Conservation (phyloP, 2,329 filamentous ascomycete genomes). For the Grosmannia huntii region DNA sequence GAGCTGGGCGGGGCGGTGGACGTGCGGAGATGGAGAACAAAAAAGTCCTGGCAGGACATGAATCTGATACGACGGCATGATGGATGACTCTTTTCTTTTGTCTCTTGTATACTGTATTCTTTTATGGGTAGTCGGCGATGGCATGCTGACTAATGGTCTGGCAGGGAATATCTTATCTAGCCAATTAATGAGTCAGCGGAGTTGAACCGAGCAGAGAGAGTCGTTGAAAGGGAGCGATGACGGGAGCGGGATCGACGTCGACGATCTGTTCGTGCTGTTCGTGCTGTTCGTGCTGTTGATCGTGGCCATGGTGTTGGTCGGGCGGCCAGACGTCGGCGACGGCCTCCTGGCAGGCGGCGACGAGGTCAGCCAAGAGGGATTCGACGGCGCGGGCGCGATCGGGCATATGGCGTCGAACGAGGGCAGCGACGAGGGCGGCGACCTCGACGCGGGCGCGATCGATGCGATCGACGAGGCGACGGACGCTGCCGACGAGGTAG, state of each 20-base stretch:
- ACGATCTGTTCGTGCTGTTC: neutral
- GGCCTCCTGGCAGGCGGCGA: slow-evolving; percentile 53
- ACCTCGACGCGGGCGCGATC: slow-evolving; percentile 62
- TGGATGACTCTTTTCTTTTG: neutral
- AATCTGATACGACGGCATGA: neutral
- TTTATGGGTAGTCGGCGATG: no score
- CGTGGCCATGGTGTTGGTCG: slow-evolving; percentile 5
- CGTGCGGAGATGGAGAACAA: neutral
- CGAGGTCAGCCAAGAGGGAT: slow-evolving; percentile 58
- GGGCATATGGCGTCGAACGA: slow-evolving; percentile 72
- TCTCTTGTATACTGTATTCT: neutral
- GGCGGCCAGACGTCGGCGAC: slow-evolving; percentile 53
- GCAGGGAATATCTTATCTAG: no score
- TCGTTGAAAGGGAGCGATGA: slow-evolving; percentile 35
- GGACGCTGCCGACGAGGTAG: slow-evolving; percentile 82
- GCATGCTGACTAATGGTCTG: no score
- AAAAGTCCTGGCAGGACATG: neutral
- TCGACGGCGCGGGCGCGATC: slow-evolving; percentile 75
- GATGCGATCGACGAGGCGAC: slow-evolving; percentile 70
- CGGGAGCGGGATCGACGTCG: slow-evolving; percentile 28
- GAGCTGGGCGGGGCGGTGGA: neutral
- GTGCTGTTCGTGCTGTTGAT: neutral
- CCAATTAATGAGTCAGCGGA: no score
- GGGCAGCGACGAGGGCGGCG: slow-evolving; percentile 58
- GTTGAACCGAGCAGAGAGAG: slow-evolving; percentile 39